Conservation (phyloP, 148 eudicot genomes). For the Amaranthus palmeri region DNA sequence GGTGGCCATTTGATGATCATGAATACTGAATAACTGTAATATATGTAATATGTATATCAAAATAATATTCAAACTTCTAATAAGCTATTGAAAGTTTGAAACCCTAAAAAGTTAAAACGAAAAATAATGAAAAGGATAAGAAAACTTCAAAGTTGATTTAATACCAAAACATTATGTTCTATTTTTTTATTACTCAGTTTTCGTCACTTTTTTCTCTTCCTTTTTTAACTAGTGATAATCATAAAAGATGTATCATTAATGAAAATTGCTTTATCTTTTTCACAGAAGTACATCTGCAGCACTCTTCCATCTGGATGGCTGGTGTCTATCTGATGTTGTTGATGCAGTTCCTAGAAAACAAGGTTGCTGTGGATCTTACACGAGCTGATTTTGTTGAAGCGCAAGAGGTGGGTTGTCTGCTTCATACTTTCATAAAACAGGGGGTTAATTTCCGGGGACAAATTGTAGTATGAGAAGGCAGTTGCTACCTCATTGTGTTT, state of each 20-base stretch:
- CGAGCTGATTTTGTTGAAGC: conserved; percentile 89
- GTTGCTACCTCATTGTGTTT: no score
- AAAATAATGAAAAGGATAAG: neutral
- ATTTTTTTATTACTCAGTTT: neutral
- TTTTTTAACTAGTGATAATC: neutral
- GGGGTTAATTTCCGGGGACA: neutral
- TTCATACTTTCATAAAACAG: conserved; percentile 5
- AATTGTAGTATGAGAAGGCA: no score
- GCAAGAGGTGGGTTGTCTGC: conserved; percentile 69
- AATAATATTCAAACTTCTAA: neutral
- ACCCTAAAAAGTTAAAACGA: neutral
- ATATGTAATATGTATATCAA: neutral
- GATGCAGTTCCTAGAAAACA: conserved; percentile 96
- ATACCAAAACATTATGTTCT: neutral
- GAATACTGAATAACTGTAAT: neutral
- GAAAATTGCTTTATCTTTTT: conserved; percentile 11
- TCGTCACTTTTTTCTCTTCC: neutral
- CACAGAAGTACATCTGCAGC: conserved; percentile 90
- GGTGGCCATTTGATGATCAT: neutral
- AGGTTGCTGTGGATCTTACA: conserved; percentile 92
- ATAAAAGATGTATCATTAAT: neutral
- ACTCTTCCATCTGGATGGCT: conserved; percentile 94
- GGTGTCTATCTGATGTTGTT: conserved; percentile 87
- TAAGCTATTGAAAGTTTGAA: no score
- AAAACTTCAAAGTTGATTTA: neutral